Conservation (phyloP, 1,284 basidiomycete genomes). For the Cryptococcus hybrid region DNA sequence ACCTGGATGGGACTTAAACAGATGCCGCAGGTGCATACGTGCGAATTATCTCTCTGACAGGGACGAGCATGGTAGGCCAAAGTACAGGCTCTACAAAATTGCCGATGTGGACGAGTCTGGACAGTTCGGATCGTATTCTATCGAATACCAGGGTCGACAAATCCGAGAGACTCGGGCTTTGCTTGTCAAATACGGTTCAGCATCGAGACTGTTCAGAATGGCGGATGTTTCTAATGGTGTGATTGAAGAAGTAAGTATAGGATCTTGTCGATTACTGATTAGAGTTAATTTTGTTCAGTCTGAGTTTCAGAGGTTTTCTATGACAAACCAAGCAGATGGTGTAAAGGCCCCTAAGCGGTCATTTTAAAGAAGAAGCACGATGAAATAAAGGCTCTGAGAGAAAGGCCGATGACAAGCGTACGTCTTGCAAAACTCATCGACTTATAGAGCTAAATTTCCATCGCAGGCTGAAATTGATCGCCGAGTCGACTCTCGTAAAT, state of each 20-base stretch:
- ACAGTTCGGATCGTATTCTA: slow-evolving; percentile 60
- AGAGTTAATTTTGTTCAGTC: slow-evolving; percentile 52
- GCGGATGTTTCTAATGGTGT: slow-evolving; percentile 74
- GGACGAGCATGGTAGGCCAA: slow-evolving; percentile 57
- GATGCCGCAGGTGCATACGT: slow-evolving; percentile 67
- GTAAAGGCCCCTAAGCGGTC: slow-evolving; percentile 65
- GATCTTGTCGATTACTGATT: not conserved
- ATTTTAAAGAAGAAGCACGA: slow-evolving; percentile 63
- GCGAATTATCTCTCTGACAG: slow-evolving; percentile 65
- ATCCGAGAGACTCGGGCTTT: slow-evolving; percentile 60
- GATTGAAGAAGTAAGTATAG: slow-evolving; percentile 58
- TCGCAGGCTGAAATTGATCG: slow-evolving; percentile 59
- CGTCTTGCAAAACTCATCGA: slow-evolving; percentile 15
- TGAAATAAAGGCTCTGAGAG: slow-evolving; percentile 60
- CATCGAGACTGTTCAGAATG: slow-evolving; percentile 62
- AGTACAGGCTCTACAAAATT: slow-evolving; percentile 82
- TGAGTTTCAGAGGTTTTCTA: slow-evolving; percentile 67
- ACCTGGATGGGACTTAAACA: not conserved
- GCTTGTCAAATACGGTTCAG: slow-evolving; percentile 68
- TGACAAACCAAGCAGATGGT: slow-evolving; percentile 57
- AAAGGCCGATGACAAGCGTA: slow-evolving; percentile 73
- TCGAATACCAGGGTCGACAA: slow-evolving; percentile 59
- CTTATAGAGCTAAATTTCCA: slow-evolving; percentile 42
- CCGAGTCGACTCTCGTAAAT: slow-evolving; percentile 58
- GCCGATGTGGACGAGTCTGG: slow-evolving; percentile 27